Evolutionary conservation across 2,329 filamentous ascomycete genomes (phyloP), one percentile per base, ranked within the genome.

Genomic region (Dothidotthia symphoricarpi): DNA sequence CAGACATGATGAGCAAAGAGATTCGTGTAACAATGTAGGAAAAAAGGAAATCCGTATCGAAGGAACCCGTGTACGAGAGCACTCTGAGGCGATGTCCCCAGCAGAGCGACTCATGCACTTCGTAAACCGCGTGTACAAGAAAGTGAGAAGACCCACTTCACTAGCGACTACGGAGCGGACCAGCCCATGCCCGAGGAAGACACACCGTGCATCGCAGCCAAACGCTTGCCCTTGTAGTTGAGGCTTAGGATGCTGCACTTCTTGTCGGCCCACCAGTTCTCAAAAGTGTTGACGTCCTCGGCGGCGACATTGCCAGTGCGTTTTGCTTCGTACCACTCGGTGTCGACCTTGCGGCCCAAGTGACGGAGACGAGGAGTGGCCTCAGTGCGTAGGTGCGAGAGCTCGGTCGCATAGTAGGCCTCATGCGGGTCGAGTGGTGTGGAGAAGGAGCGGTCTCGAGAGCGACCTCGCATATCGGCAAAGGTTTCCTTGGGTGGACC

Each of bases 301-400:
- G 33, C 32, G 22, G 45, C 31, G 19, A 63, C 22, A 13, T 26
- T 6, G 7, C 45, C 46, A 8, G 36, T 41, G 32, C 53, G 54
- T 48, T 64, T 60, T 40, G 48, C 49, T 31, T 66, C 60, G 28
- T 46, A 42, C 59, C 57, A 68, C 41, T 63, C 61, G 3, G 43
- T 51, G 29, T 66, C 62, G 14, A 69, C 59, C 31, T 63, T 57
- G 49, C 55, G 60, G 15, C 50, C 48, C 26, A 55, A 43, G 40
- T 73, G 72, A 24, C 68, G 67, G 38, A 75, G 65, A 35, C 70
- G 69, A 3, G 68, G 62, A 22, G 73, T 52, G n/a, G 64, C 58
- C 37, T 66, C 61, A 24, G 61, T 59, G 40, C 66, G 66, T 26
- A 73, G 47, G 31, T 70, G 62, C 13, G 62, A 63, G 24, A 68